Base-by-base conservation (phyloP, 805 yeast genomes). In the Hermanozyma aechmeae region DNA sequence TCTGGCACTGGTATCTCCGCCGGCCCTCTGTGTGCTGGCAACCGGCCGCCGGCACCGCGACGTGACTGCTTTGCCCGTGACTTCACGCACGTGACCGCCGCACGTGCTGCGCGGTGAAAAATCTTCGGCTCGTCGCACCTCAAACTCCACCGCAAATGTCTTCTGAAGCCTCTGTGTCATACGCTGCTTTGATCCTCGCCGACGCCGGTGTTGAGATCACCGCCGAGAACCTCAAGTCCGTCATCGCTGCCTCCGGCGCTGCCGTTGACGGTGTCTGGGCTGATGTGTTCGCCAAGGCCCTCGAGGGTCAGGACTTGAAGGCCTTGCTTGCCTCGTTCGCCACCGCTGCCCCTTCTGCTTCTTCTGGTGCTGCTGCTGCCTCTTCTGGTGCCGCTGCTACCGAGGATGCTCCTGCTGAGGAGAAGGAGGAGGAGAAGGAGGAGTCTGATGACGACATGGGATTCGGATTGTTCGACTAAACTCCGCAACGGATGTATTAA, bases 151-250 rank as follows among this genome's bases (percentile, higher is more conserved):
- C n/a, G n/a, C n/a, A 18, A 63, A 84, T 84, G 95, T 81, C 94
- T 65, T 57, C 73, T 55, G 95, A 86, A 76, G 76, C 94, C 58
- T 78, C 89, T 61, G 84, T 85, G 61, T 82, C 96, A 53, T 86
- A 85, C 82, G 97, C 98, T 65, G 95, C 97, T 60, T 79, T 89
- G 68, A 86, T 89, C 72, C 76, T 89, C 68, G 95, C 96, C 49
- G 98, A 89, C 62, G 84, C 96, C 57, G 96, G 85, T 58, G 71
- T 85, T 58, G 96, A 87, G 68, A 76, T 92, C 77, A 74, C 95
- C 46, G 38, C 92, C 50, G 89, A 81, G 64, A 84, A 83, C 74
- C 71, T 84, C 51, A 63, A 75, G 56, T 64, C 92, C 46, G 66
- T 84, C 60, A 68, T 84, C 62, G 56, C 67, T 54, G 83, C 93